Evolutionary conservation across 2,329 filamentous ascomycete genomes (phyloP), one percentile per base, ranked within the genome.

Genomic region (Ceratocystis eucalypticola): DNA sequence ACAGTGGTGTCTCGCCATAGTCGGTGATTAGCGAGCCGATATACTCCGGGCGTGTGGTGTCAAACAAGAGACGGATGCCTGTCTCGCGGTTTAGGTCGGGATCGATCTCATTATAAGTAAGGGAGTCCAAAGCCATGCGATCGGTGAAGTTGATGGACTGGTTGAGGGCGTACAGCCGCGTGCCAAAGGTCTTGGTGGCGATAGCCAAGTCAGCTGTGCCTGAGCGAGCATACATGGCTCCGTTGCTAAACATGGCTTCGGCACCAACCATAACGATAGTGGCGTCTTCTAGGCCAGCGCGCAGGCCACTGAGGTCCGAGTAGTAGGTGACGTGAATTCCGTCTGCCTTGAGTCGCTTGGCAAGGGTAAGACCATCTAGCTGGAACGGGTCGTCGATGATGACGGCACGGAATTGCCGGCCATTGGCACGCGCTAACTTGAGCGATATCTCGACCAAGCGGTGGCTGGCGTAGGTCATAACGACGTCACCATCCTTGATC

Each of bases 241-340:
- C 94, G 75, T 97, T 97, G 71, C 89, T 92, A 77, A 96, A 94
- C 85, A 99, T 94, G 48, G 91, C 89, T 74, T 96, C 92, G 3
- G 92, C 91, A 12, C 91, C 92, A 1, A 97, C 89, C 2, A 99
- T 80, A 64, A 97, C 83, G 8, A 94, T 86, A 5, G 86, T 88
- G 1, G 80, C 77, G 55, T 75, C 73, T 69, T 85, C 84, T 64
- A 96, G 83, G 57, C 88, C 86, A 70, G 89, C 85, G 63, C 85
- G 85, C 66, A 96, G 80, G 15, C 87, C 91, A 68, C 89, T 88
- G 48, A 95, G 75, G 70, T 83, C 86, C 6, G 93, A 84, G 41
- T 86, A 85, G 77, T 97, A 99, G 67, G 87, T 84, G 64, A 96
- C 89, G 64, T 84, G 82, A 67, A 96, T 80, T 1, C 89, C 91